Base-by-base conservation (phyloP, 2,329 filamentous ascomycete species). In the Sclerotinia trifoliorum region DNA sequence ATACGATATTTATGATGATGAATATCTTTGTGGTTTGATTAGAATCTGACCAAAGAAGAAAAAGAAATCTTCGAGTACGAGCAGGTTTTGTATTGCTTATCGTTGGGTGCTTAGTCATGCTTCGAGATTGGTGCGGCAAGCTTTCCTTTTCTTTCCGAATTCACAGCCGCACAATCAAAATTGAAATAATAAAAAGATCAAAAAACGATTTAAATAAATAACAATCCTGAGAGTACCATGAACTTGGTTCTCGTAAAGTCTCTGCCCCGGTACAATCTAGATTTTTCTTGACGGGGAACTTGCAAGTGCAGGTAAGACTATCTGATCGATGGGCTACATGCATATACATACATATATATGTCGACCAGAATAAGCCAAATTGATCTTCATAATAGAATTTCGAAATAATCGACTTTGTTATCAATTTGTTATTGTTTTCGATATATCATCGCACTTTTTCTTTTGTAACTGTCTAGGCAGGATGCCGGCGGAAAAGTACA, bases 311-410 rank as follows among this genome's bases (percentile, higher is more conserved):
- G 32, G n/a, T n/a, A 24, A 24, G n/a, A 19, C 2, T 21, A 56
- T 42, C 54, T 51, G 46, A 51, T 63, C 46, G 32, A 63, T 26
- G n/a, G 46, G 29, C 5, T 63, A 63, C n/a, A 51, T 63, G 60
- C 46, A 63, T 63, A 35, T 35, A 35, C 35, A 51, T 63, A 48
- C 46, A 63, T 63, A 51, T 39, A 51, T 57, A 24, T 42, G 39
- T 42, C 39, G 39, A 42, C 29, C 17, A 13, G 17, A 60, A 60
- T 32, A 29, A 29, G 17, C 17, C 24, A 46, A 7, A 56, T 29
- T 26, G 8, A 32, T n/a, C 46, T 62, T 46, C 44, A 48, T 48
- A 19, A 61, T 24, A 61, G 17, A 49, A 49, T 35, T 35, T 61
- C 58, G 44, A 29, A 49, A 24, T 2, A 8, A n/a, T 11, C 13